phyloP scores from a whole-genome alignment of 2,329 filamentous ascomycete genomes.

The Aspergillus sp. region DNA sequence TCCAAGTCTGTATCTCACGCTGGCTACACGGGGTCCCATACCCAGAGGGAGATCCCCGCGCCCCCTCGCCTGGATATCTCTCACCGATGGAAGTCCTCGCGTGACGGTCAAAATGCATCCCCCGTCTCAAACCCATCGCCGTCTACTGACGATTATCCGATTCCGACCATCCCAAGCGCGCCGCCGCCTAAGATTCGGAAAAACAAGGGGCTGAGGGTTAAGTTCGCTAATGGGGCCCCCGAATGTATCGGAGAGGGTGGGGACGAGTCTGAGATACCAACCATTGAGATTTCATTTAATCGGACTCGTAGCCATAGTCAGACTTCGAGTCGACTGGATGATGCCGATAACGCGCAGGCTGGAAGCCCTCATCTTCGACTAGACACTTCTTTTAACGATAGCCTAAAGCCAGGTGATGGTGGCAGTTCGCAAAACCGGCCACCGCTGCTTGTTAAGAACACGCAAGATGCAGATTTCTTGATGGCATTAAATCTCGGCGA shows the following conservation, averaged over 20 bases:
- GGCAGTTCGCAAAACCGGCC: conserved; percentile 22
- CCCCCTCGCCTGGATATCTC: conserved; percentile 37
- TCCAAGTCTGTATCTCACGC: conserved; percentile 33
- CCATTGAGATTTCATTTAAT: conserved; percentile 66
- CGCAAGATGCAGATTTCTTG: conserved; percentile 40
- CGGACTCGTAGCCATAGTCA: conserved; percentile 25
- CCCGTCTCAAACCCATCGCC: conserved; percentile 18
- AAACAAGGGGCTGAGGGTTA: conserved; percentile 70
- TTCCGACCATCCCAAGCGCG: conserved; percentile 17
- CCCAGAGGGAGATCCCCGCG: conserved; percentile 28
- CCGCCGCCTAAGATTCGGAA: conserved; percentile 40
- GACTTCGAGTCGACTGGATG: conserved; percentile 15
- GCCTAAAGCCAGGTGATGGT: conserved; percentile 9
- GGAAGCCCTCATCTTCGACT: conserved; percentile 30
- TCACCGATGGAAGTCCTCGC: conserved; percentile 31
- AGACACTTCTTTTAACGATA: conserved; percentile 33
- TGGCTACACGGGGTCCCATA: conserved; percentile 12
- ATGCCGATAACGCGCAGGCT: conserved; percentile 24
- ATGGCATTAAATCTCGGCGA: conserved; percentile 30
- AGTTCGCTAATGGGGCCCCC: conserved; percentile 70
- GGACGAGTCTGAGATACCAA: conserved; percentile 75
- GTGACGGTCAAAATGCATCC: conserved; percentile 24
- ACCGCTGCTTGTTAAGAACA: conserved; percentile 32
- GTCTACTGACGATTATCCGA: conserved; percentile 23
- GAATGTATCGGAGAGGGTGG: conserved; percentile 89